phyloP scores from a whole-genome alignment of 345 rosid genomes.

The Bruguiera parviflora region DNA sequence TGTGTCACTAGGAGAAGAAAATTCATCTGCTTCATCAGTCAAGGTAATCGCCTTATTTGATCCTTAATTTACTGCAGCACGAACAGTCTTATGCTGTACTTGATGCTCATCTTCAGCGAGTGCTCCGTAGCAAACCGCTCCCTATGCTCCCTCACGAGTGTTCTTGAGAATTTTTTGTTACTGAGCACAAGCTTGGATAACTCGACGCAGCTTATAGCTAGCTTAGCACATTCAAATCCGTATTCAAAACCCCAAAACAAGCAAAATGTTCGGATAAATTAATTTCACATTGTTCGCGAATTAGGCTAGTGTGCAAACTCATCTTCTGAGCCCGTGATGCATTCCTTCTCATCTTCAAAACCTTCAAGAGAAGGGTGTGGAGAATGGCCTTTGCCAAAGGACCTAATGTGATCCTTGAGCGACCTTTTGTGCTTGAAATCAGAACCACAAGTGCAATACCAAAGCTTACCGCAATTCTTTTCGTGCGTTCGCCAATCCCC shows the following conservation, averaged over 20 bases:
- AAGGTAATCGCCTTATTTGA: conserved; percentile 26
- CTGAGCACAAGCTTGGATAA: conserved; percentile 56
- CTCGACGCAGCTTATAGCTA: not conserved
- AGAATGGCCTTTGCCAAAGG: conserved; percentile 88
- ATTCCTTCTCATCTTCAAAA: conserved; percentile 59
- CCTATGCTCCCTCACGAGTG: conserved; percentile 22
- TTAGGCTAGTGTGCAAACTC: conserved; percentile 26
- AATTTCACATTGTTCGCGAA: no score
- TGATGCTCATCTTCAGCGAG: conserved; percentile 36
- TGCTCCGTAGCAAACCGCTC: conserved; percentile 74
- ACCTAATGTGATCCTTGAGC: conserved; percentile 90
- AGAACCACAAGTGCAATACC: conserved; percentile 97
- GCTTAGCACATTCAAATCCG: not conserved
- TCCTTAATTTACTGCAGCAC: not conserved
- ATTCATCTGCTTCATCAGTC: conserved; percentile 65
- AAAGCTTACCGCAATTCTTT: conserved; percentile 92
- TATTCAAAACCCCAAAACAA: not conserved
- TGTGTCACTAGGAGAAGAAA: conserved; percentile 34
- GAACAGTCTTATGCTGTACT: conserved; percentile 7
- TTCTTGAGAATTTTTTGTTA: conserved; percentile 57
- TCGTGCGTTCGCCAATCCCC: conserved; percentile 99
- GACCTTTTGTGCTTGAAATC: conserved; percentile 99
- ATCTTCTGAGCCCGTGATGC: conserved; percentile 56
- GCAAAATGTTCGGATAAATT: not conserved
- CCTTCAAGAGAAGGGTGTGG: conserved; percentile 73